Base-by-base conservation (phyloP, 306 rosid species). In the Datisca glomerata region DNA sequence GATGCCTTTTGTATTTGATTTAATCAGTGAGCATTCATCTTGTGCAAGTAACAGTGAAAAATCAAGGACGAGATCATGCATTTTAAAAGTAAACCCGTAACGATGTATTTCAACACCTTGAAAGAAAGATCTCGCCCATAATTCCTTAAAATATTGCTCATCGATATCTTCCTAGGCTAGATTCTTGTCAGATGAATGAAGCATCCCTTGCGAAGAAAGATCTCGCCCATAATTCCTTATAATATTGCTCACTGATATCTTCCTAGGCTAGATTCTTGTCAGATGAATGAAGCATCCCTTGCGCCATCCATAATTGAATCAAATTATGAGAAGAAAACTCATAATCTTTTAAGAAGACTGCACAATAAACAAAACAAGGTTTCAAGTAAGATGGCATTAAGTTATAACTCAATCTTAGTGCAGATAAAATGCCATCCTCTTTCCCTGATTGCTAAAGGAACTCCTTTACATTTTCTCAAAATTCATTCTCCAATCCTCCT, bases 51-150 rank as follows among this genome's bases (percentile, higher is more conserved):
- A 34, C 5, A 34, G 39, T 34, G 8, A 5, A 34, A 34, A 18
- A 36, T 36, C 41, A 36, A 12, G 41, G 1, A 36, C 27, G 1
- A 51, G 35, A 51, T 51, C 57, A 25, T 51, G 57, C 16, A 51
- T 37, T 37, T 21, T 24, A 11, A 51, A 51, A 7, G 0, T 1
- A 9, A 21, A 23, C 7, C 12, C 23, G 2, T 1, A 2, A 1
- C 1, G 5, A 16, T 13, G 0, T 12, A 10, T 39, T 0, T 14
- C 12, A 1, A 36, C 12, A 5, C 22, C 18, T 9, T 50, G 56
- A 36, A 50, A 50, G 17, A 50, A 37, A 0, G 45, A 50, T 50
- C 56, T 37, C 1, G 46, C 37, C 1, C 21, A 27, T 8, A 53
- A 53, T 31, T 41, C 18, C 2, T 21, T 40, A 17, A 40, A 24